Base-by-base conservation (phyloP, 2,329 filamentous ascomycete genomes). In the Emmonsiellopsis sp. region DNA sequence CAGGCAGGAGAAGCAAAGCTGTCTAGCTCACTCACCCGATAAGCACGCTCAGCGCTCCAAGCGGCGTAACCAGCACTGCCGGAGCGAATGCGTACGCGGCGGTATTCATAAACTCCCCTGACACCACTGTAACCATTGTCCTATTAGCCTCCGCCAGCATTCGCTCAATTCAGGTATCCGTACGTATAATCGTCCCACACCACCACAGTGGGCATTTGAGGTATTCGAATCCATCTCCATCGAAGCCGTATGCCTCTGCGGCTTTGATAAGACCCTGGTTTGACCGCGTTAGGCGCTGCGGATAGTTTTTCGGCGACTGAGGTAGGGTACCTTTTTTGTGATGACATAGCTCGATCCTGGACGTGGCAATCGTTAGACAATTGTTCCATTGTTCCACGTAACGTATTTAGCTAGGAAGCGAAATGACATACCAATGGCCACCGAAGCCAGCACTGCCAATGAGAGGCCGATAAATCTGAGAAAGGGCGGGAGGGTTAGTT, bases 31-130 rank as follows among this genome's bases (percentile, higher is more conserved):
- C 76, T 56, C 66, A 81, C 78, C 81, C 93, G 65, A 98, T 96
- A 60, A 98, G 77, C 54, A 98, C 94, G 66, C 89, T 93, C 58
- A 98, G 79, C 53, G 93, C 93, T 57, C 93, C 93, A 20, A 98
- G 77, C 30, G 93, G 93, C 5, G 93, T 98, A 41, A 98, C 93
- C 51, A 98, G 80, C 71, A 98, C 98, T n/a, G 93, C 94, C 41
- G 93, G 93, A 60, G 93, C 93, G 72, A 97, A 98, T 7, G 93
- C 93, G 69, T 98, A 98, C 57, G 93, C 93, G 50, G 91, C 91
- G 69, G 98, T 98, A 72, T 98, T 98, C 74, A 90, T 94, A 55
- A 96, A 77, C 74, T 98, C 93, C 66, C 93, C 93, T 44, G 94
- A 74, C 56, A 90, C 87, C 82, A 98, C 89, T 95, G 55, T 48